These are phyloP conservation scores for Phtheirospermum japonicum DNA, from an alignment of 257 asterid genomes.

Conservation along the genomic window DNA sequence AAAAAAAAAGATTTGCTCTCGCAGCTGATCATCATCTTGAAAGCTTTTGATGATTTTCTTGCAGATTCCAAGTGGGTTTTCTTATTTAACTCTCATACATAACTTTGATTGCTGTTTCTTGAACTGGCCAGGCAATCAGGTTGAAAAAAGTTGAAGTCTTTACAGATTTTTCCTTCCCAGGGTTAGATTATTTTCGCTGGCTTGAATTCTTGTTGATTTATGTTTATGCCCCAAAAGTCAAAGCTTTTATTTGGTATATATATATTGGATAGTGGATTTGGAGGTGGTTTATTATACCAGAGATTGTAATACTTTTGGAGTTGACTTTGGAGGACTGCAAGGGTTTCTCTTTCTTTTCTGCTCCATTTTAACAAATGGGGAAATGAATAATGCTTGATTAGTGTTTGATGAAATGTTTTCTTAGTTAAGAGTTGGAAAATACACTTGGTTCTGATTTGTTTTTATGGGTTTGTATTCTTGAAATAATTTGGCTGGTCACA, in stretches of 20 bases:
- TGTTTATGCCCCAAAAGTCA: neutral
- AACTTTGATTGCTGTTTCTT: slow-evolving; percentile 15
- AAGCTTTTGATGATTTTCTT: neutral
- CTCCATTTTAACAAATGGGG: slow-evolving; percentile 19
- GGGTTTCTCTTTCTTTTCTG: slow-evolving; percentile 4
- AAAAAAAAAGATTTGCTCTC: neutral
- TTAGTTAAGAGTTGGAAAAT: neutral
- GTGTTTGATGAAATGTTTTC: slow-evolving; percentile 1
- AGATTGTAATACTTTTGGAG: slow-evolving; percentile 20
- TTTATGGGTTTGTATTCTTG: too few species aligned
- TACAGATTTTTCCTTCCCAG: slow-evolving; percentile 18
- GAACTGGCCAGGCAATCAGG: slow-evolving; percentile 23
- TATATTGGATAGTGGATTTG: slow-evolving; percentile 19
- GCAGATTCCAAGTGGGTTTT: slow-evolving; percentile 11
- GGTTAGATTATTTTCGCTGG: slow-evolving; percentile 16
- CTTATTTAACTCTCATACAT: neutral
- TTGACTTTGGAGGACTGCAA: slow-evolving; percentile 32
- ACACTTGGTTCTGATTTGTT: too few species aligned
- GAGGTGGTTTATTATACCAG: slow-evolving; percentile 16
- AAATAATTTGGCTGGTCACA: too few species aligned
- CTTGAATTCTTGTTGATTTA: neutral
- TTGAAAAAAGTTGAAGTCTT: slow-evolving; percentile 26
- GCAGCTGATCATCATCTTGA: neutral
- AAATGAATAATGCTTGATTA: slow-evolving; percentile 2
- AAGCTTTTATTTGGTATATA: slow-evolving; percentile 3